These are phyloP conservation scores for Aspergillus sp. DNA, from an alignment of 2,329 filamentous ascomycete species.

Conservation along the genomic window DNA sequence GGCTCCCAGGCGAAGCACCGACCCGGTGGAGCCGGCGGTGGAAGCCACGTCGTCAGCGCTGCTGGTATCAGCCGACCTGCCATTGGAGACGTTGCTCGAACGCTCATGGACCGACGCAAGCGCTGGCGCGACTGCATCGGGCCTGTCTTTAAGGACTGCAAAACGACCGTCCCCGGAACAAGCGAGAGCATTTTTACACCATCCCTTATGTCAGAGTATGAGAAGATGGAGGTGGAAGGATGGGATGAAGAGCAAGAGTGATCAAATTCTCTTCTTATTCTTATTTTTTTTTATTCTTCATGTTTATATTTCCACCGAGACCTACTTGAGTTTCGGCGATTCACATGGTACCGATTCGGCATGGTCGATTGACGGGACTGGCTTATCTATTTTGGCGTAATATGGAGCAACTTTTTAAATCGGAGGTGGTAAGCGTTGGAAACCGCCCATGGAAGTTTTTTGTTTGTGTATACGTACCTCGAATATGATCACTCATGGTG, in stretches of 20 bases:
- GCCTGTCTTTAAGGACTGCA: constrained; percentile 83
- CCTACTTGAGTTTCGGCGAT: neutral
- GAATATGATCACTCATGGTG: neutral
- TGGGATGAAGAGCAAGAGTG: constrained; percentile 79
- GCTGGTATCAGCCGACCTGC: constrained; percentile 51
- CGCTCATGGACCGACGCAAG: constrained; percentile 84
- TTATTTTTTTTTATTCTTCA: constrained; percentile 11
- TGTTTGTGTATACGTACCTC: neutral
- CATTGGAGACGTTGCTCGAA: constrained; percentile 88
- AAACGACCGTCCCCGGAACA: constrained; percentile 68
- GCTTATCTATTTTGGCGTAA: constrained; percentile 14
- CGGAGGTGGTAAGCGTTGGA: neutral
- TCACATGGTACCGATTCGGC: neutral
- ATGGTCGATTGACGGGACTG: neutral
- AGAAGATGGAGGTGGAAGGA: constrained; percentile 74
- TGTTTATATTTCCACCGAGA: constrained; percentile 2
- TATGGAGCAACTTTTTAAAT: neutral
- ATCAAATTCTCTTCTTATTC: constrained; percentile 5
- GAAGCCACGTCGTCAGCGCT: constrained; percentile 54
- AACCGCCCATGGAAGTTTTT: neutral
- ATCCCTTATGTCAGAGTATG: constrained; percentile 68
- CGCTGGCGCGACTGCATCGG: constrained; percentile 92
- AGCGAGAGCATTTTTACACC: constrained; percentile 74
- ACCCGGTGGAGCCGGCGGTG: constrained; percentile 69
- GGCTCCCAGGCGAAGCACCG: constrained; percentile 62